phyloP scores from a whole-genome alignment of 768 basidiomycete genomes.

The Ramaria sp. region DNA sequence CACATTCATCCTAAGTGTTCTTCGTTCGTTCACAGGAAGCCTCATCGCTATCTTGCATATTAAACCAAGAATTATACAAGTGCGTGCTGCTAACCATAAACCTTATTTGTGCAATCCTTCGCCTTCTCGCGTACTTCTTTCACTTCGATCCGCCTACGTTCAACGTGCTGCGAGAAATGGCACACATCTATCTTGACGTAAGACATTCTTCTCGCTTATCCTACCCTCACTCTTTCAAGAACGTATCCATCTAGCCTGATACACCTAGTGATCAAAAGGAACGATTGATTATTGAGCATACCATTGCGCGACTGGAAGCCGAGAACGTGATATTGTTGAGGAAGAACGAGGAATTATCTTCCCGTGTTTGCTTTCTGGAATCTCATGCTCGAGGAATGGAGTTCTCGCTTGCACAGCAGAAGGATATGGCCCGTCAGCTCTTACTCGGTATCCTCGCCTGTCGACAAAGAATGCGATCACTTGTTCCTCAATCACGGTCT shows the following conservation, averaged over 20 bases:
- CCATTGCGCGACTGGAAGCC: background rate
- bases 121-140: background rate
- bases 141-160: constrained; percentile 3
- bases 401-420: background rate
- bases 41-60: background rate
- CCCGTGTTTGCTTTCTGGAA: background rate
- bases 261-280: background rate
- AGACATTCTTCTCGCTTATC: background rate
- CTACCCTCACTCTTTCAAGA: background rate
- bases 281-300: background rate
- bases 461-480: background rate
- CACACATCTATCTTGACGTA: background rate
- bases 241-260: background rate
- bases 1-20: background rate
- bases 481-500: background rate
- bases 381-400: background rate
- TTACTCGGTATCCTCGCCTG: background rate
- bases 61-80: background rate
- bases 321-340: background rate
- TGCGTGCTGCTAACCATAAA: background rate
- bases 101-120: background rate
- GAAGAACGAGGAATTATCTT: background rate
- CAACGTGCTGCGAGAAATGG: background rate
- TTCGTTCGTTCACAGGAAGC: background rate
- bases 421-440: background rate